Evolutionary conservation across 805 yeast species (phyloP).

Genomic region (Candida bentonensis): DNA sequence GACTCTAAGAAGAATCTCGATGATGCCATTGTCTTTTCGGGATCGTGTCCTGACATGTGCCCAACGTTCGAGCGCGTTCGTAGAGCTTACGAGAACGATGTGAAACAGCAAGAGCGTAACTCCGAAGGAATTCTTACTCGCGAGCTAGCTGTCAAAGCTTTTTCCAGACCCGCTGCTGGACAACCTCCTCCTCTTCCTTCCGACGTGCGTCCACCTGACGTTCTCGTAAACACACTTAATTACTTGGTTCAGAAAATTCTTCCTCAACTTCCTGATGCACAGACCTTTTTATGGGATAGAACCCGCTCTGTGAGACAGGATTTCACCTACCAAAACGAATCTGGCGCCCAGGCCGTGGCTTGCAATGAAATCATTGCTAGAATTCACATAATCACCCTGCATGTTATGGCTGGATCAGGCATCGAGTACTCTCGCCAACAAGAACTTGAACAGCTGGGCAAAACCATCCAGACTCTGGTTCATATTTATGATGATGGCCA

Average conservation of each 20-base stretch:
- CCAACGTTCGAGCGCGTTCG: constrained; percentile 85
- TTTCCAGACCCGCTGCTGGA: constrained; percentile 95
- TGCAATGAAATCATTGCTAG: constrained; percentile 88
- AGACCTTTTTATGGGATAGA: constrained; percentile 91
- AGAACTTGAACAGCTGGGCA: constrained; percentile 87
- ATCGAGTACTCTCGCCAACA: constrained; percentile 84
- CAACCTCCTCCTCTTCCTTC: constrained; percentile 97
- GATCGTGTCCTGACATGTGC: constrained; percentile 89
- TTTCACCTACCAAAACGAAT: constrained; percentile 86
- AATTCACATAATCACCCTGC: constrained; percentile 69
- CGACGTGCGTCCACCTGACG: constrained; percentile 86
- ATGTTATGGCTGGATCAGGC: constrained; percentile 64
- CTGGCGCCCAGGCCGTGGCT: constrained; percentile 85
- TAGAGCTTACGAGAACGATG: constrained; percentile 77
- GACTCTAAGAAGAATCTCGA: constrained; percentile 67
- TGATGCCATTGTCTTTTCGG: constrained; percentile 78
- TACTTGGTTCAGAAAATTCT: constrained; percentile 55
- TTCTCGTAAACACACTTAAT: constrained; percentile 51
- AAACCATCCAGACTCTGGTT: constrained; percentile 73
- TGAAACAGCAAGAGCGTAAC: constrained; percentile 62
- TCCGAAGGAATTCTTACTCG: constrained; percentile 46
- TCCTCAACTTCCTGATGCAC: constrained; percentile 63
- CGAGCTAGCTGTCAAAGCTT: constrained; percentile 67
- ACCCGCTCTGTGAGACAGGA: constrained; percentile 95
- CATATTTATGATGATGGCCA: constrained; percentile 79